Percentiles rank a stretch among this genome's conserved stretches.
Evolutionary conservation across 1,139 yeast genomes (phyloP).

Genomic region (Yamadazyma siamensis): DNA sequence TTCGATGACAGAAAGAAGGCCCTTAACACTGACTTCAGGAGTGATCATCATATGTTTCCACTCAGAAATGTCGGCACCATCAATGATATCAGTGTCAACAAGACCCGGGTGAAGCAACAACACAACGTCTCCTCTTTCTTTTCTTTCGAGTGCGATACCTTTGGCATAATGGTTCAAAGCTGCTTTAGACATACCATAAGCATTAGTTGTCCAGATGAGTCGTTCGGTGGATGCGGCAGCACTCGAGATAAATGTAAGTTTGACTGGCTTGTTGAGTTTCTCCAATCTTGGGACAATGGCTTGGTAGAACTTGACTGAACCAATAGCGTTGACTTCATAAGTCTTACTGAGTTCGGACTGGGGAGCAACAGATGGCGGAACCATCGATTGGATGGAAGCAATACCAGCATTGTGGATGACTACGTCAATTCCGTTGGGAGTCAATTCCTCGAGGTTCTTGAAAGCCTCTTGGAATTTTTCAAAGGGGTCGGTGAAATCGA

Average conservation of each 20-base stretch:
- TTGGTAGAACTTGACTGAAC: conserved; percentile 26
- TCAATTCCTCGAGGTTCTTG: conserved; percentile 9
- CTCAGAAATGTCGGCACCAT: too few relatives aligned
- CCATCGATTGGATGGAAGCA: conserved; percentile 1
- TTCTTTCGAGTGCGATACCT: conserved; percentile 2
- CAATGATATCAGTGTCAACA: conserved; percentile 26
- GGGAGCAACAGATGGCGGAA: conserved; percentile 1
- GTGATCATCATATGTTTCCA: conserved; percentile 1
- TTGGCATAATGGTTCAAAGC: conserved; percentile 19
- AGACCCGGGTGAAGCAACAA: conserved; percentile 27
- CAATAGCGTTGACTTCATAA: conserved; percentile 25
- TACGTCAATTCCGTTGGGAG: conserved; percentile 14
- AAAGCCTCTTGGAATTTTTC: conserved; percentile 5
- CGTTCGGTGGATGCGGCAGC: conserved; percentile 18
- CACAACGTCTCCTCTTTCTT: conserved; percentile 29
- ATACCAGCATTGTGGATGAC: conserved; percentile 19
- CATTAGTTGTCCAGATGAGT: conserved; percentile 9
- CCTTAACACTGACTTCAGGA: conserved; percentile 2
- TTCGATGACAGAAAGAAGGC: conserved; percentile 1
- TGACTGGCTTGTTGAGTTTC: conserved; percentile 16
- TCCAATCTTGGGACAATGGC: conserved; percentile 22
- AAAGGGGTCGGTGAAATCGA: conserved; percentile 1
- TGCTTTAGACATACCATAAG: conserved; percentile 29
- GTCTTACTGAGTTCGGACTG: conserved; percentile 14
- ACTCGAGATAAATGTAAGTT: conserved; percentile 22